These are phyloP conservation scores for Dryadomyces quercivorus DNA, from an alignment of 2,329 filamentous ascomycete genomes.

Conservation along the genomic window DNA sequence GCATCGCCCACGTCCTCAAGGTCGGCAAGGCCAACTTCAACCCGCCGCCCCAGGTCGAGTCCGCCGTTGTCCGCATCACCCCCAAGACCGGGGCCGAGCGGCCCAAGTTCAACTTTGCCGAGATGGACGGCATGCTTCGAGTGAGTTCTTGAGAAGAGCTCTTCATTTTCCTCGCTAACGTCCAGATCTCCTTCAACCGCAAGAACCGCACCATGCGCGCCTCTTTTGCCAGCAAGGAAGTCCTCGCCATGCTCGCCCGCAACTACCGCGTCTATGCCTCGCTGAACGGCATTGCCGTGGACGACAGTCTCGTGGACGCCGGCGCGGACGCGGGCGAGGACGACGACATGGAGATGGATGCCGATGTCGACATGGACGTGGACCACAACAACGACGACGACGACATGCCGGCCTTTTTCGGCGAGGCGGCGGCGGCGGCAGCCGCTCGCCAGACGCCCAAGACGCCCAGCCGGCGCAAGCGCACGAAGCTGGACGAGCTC, in stretches of 20 bases:
- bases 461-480: slow-evolving; percentile 59
- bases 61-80: slow-evolving; percentile 78
- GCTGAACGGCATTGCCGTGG: slow-evolving; percentile 67
- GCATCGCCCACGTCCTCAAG: slow-evolving; percentile 66
- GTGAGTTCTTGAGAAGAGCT: neutral
- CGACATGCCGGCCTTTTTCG: slow-evolving; percentile 75
- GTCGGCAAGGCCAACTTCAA: slow-evolving; percentile 93
- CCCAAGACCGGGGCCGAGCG: slow-evolving; percentile 66
- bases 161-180: too few species aligned
- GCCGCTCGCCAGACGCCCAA: slow-evolving; percentile 30
- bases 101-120: slow-evolving; percentile 82
- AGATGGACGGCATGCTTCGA: slow-evolving; percentile 83
- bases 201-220: slow-evolving; percentile 86
- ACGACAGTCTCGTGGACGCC: slow-evolving; percentile 48
- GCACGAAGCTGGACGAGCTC: slow-evolving; percentile 67
- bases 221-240: slow-evolving; percentile 63
- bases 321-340: slow-evolving; percentile 33
- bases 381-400: slow-evolving; percentile 62
- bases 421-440: slow-evolving; percentile 38
- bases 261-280: slow-evolving; percentile 90
- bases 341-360: slow-evolving; percentile 31
- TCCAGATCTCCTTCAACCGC: slow-evolving; percentile 61
- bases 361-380: slow-evolving; percentile 36
- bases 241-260: slow-evolving; percentile 69
- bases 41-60: slow-evolving; percentile 86